Evolutionary conservation across 257 asterid species (phyloP), one percentile per base, ranked within the genome.

Genomic region (Scutellaria minor): DNA sequence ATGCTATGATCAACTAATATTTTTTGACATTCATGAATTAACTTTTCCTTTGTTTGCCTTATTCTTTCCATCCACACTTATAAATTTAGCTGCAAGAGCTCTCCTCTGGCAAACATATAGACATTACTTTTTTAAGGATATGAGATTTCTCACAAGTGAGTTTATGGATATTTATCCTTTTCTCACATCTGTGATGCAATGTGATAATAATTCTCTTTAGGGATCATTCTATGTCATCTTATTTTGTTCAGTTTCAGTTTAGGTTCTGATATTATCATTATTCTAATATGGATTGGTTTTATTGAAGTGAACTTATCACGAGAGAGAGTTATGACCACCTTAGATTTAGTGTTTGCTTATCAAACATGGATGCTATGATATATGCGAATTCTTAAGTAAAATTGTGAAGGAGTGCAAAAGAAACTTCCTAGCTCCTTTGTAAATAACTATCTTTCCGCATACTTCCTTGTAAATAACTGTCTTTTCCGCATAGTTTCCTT

Each of bases 111-210:
- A 35, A 41, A 55, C 51, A 12, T 42, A 9, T 5, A 11, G 37
- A 70, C 59, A 51, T n/a, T 57, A 22, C 20, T 56, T 9, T 20
- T 66, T 48, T 54, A 67, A 67, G 35, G 18, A 18, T 51, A 14
- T 67, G 58, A 53, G 18, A 2, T 55, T 55, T 53, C 9, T 55
- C 22, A 24, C 22, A 18, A 55, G 40, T 39, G 9, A 13, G 11
- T 22, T 53, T n/a, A 20, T 20, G 66, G 15, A 37, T 59, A 59
- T 66, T 5, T 9, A 48, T 20, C 3, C n/a, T 27, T 9, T 71
- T 48, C 46, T 31, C 15, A 39, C 40, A 24, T 46, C 52, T 5
- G 13, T 42, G 27, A 13, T 56, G 18, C 9, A 31, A 42, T 57
- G 66, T 44, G 46, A 44, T 18, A 18, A 0, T 18, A 18, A 18